Conservation (phyloP, 163 green algal genomes). For the Scenedesmus sp. region DNA sequence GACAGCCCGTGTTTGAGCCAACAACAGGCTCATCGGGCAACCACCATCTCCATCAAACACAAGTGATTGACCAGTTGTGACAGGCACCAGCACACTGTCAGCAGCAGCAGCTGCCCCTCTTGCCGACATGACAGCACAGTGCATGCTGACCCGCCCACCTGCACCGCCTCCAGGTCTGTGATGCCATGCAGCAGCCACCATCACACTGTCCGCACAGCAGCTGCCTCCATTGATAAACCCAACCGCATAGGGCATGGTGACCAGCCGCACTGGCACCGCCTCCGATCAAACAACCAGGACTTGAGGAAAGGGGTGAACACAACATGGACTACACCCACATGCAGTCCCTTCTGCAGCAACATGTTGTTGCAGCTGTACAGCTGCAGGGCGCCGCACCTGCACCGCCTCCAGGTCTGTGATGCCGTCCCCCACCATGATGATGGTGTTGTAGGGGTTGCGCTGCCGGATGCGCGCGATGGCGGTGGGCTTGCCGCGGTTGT, state of each 20-base stretch:
- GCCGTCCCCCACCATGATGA: constrained; percentile 87
- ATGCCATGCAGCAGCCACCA: not conserved
- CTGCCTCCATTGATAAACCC: not conserved
- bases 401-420: constrained; percentile 87
- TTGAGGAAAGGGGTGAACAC: not conserved
- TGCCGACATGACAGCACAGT: not conserved
- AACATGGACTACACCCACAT: not conserved
- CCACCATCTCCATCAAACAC: too few relatives aligned
- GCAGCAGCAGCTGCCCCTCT: not conserved
- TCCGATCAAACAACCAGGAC: too few relatives aligned
- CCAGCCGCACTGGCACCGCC: too few relatives aligned
- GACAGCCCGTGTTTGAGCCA: too few relatives aligned
- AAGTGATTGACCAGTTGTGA: too few relatives aligned
- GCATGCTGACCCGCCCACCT: not conserved
- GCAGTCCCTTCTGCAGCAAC: not conserved
- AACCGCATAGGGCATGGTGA: too few relatives aligned
- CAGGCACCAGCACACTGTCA: not conserved
- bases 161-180: not conserved
- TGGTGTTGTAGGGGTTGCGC: constrained; percentile 78
- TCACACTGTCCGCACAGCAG: not conserved
- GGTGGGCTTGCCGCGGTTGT: constrained; percentile 79
- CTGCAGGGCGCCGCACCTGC: constrained; percentile 33
- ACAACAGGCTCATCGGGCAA: too few relatives aligned
- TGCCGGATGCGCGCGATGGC: constrained; percentile 77
- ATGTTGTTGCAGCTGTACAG: too few relatives aligned